Percentiles rank a stretch among this genome's conserved stretches.
phyloP scores from a whole-genome alignment of 371 early-diverging fungal genomes.

The Conidiobolus incongruus region DNA sequence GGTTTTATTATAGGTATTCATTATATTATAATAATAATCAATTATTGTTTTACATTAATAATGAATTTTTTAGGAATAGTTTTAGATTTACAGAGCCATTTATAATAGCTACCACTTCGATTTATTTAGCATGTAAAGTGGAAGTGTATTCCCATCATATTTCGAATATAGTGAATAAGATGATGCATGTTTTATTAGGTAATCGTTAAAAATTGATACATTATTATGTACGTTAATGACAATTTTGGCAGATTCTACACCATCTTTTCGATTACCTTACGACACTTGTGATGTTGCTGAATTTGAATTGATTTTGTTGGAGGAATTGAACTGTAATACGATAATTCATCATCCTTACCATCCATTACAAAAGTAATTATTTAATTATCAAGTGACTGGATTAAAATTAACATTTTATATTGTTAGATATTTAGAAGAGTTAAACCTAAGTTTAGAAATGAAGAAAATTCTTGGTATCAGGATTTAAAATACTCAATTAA shows the following conservation, averaged over 20 bases:
- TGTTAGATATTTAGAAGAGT: conserved; percentile 10
- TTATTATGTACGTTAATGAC: conserved; percentile 3
- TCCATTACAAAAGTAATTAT: conserved; percentile 27
- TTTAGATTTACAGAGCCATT: conserved; percentile 46
- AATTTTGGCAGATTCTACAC: conserved; percentile 5
- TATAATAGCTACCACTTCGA: conserved; percentile 51
- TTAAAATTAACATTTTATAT: not conserved
- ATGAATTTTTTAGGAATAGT: conserved; percentile 25
- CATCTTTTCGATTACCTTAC: conserved; percentile 30
- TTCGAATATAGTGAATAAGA: conserved; percentile 45
- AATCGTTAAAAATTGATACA: conserved; percentile 3
- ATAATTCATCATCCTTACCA: conserved; percentile 77
- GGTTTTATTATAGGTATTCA: conserved; percentile 63
- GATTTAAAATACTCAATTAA: too few species aligned
- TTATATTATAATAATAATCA: not conserved
- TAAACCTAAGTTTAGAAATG: too few species aligned
- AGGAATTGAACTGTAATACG: conserved; percentile 66
- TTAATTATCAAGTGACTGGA: too few species aligned
- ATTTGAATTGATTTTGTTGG: conserved; percentile 73
- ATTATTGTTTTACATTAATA: not conserved
- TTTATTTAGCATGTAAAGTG: conserved; percentile 71
- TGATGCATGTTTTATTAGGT: conserved; percentile 34
- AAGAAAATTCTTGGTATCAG: too few species aligned
- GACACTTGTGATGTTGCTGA: conserved; percentile 60
- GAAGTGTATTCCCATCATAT: conserved; percentile 77